These are phyloP conservation scores for Citrus glauca DNA, from an alignment of 345 rosid genomes.

Conservation along the genomic window DNA sequence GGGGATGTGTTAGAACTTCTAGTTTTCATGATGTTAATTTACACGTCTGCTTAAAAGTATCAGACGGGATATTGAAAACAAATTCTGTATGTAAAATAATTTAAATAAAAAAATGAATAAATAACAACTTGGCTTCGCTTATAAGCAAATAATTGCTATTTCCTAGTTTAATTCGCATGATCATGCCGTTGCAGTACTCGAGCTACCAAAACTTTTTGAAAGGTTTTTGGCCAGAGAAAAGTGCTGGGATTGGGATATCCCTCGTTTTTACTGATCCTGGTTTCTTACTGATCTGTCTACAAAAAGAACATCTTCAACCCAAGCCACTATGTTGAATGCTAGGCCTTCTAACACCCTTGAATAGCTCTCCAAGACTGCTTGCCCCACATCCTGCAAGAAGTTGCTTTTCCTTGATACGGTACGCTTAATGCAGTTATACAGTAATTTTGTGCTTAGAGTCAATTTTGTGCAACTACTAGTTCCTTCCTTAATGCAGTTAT, in stretches of 20 bases:
- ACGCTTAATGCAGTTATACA: too few relatives aligned
- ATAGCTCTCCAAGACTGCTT: slow-evolving; percentile 85
- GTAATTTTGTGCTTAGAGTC: too few relatives aligned
- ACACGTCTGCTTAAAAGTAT: neutral
- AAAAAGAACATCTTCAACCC: slow-evolving; percentile 87
- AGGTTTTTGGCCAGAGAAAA: neutral
- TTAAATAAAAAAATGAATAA: neutral
- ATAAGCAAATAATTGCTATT: neutral
- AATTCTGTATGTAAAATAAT: neutral
- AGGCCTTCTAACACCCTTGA: slow-evolving; percentile 87
- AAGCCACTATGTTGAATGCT: slow-evolving; percentile 83
- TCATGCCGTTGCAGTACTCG: neutral
- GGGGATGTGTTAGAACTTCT: neutral
- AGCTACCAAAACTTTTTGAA: slow-evolving; percentile 5
- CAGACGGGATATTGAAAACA: neutral
- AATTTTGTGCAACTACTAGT: neutral
- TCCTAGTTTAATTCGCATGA: neutral
- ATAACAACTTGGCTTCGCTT: neutral
- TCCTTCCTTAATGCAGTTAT: neutral
- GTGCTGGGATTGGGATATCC: slow-evolving; percentile 11
- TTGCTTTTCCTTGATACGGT: neutral
- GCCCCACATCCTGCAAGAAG: slow-evolving; percentile 76
- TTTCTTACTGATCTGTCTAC: slow-evolving; percentile 56
- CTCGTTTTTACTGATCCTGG: slow-evolving; percentile 28
- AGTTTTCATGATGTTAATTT: neutral